phyloP scores from a whole-genome alignment of 1,284 basidiomycete genomes.

The Sanghuangporus weigelae region DNA sequence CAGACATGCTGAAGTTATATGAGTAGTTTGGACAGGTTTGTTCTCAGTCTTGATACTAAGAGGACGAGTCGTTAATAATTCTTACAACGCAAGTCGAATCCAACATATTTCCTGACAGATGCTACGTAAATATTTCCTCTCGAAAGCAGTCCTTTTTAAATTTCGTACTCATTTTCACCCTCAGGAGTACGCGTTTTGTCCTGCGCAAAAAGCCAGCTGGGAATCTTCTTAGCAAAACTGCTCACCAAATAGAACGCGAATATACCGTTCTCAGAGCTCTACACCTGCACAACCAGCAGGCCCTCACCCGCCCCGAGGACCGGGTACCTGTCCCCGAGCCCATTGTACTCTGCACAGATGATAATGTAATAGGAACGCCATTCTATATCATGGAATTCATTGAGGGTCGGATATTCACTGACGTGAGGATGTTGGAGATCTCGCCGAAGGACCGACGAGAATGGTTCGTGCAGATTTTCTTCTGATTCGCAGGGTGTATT shows the following conservation, averaged over 20 bases:
- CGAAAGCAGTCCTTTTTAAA: background rate
- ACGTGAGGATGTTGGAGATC: slow-evolving; percentile 72
- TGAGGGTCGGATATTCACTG: slow-evolving; percentile 89
- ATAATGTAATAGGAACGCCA: slow-evolving; percentile 73
- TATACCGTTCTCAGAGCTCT: slow-evolving; percentile 77
- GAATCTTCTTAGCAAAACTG: slow-evolving; percentile 78
- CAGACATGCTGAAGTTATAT: slow-evolving; percentile 5
- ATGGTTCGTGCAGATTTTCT: slow-evolving; percentile 46
- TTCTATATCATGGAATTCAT: slow-evolving; percentile 98
- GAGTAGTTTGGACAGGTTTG: slow-evolving; percentile 74
- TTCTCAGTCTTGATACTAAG: slow-evolving; percentile 4
- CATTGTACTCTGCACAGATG: slow-evolving; percentile 79
- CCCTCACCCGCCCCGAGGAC: slow-evolving; percentile 42
- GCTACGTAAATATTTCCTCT: slow-evolving; percentile 41
- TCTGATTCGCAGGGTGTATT: background rate
- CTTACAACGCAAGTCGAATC: slow-evolving; percentile 66
- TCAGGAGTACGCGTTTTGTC: slow-evolving; percentile 67
- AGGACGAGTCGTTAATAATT: background rate
- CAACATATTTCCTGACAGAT: slow-evolving; percentile 89
- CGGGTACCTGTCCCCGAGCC: slow-evolving; percentile 85
- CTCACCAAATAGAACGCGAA: slow-evolving; percentile 93
- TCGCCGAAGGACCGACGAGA: slow-evolving; percentile 55
- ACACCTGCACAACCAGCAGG: slow-evolving; percentile 62
- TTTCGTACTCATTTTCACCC: background rate
- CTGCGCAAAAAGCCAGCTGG: slow-evolving; percentile 94